phyloP scores from a whole-genome alignment of 1,284 basidiomycete genomes.

The Dichomitus squalens region DNA sequence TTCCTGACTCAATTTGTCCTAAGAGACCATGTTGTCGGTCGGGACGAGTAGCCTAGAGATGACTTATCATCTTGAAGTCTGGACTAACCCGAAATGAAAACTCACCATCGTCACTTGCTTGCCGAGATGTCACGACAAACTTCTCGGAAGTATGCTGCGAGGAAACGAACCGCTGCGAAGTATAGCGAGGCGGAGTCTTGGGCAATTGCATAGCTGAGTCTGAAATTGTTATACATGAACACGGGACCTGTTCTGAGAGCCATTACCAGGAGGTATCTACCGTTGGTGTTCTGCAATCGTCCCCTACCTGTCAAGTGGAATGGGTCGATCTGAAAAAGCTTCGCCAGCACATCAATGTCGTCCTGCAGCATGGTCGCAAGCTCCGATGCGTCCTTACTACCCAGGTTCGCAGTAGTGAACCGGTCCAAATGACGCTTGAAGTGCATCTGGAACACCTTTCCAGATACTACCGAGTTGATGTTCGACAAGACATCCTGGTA shows the following conservation, averaged over 20 bases:
- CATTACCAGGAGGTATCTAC: neutral
- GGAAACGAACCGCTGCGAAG: neutral
- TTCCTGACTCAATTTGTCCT: neutral
- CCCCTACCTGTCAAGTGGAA: neutral
- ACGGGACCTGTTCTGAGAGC: neutral
- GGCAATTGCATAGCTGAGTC: neutral
- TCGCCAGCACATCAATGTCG: slow-evolving; percentile 1
- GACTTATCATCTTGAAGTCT: neutral
- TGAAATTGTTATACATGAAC: neutral
- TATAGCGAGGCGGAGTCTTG: neutral
- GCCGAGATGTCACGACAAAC: neutral
- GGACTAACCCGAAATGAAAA: neutral
- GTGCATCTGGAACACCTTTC: neutral
- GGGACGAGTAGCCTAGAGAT: too few species aligned
- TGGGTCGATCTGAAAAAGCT: slow-evolving; percentile 1
- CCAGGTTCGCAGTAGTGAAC: neutral
- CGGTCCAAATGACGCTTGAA: slow-evolving; percentile 3
- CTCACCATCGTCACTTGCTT: neutral
- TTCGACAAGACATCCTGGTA: slow-evolving; percentile 6
- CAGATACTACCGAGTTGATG: neutral
- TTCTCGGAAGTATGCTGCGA: neutral
- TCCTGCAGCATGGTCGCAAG: neutral
- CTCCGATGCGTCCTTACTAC: neutral
- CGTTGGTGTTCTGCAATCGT: neutral
- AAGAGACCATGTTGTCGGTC: neutral